A percentile compares a stretch with the other conserved stretches of the same genome.
phyloP scores from a whole-genome alignment of 1,284 basidiomycete species.

The Ustilago crameri region DNA sequence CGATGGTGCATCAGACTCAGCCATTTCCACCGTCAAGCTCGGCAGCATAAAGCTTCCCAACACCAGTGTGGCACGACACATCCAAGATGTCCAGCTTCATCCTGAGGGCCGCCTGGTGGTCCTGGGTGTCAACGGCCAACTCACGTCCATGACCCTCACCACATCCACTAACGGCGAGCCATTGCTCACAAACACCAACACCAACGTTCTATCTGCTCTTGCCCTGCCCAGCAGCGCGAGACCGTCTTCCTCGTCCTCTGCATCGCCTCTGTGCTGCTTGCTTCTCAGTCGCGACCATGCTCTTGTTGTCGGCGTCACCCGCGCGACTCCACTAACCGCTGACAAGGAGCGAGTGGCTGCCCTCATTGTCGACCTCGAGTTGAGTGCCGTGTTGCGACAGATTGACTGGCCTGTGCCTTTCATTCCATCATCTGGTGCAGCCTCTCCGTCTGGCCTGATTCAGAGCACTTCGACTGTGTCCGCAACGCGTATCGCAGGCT shows the following conservation, averaged over 20 bases:
- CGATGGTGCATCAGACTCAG: slow-evolving; percentile 21
- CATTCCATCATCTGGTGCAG: slow-evolving; percentile 12
- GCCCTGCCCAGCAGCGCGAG: slow-evolving; percentile 23
- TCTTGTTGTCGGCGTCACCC: slow-evolving; percentile 31
- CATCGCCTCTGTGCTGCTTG: slow-evolving; percentile 26
- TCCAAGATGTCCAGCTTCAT: slow-evolving; percentile 36
- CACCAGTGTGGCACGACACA: slow-evolving; percentile 14
- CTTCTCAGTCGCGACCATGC: slow-evolving; percentile 45
- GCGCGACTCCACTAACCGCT: slow-evolving; percentile 15
- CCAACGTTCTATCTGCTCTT: slow-evolving; percentile 11
- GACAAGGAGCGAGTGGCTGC: slow-evolving; percentile 39
- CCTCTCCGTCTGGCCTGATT: slow-evolving; percentile 10
- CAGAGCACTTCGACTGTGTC: slow-evolving; percentile 37
- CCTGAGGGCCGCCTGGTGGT: slow-evolving; percentile 33
- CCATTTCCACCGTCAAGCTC: slow-evolving; percentile 18
- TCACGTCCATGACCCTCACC: slow-evolving; percentile 20
- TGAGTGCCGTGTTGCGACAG: slow-evolving; percentile 38
- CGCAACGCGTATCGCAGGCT: slow-evolving; percentile 43
- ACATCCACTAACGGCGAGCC: slow-evolving; percentile 20
- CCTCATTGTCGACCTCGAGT: slow-evolving; percentile 41
- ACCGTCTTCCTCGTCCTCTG: slow-evolving; percentile 25
- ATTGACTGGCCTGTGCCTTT: slow-evolving; percentile 43
- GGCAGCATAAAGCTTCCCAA: slow-evolving; percentile 20
- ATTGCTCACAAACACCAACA: slow-evolving; percentile 15
- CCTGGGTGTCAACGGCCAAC: slow-evolving; percentile 24